Evolutionary conservation across 116 monocot species (phyloP), one percentile per base, ranked within the genome.

Genomic region (Papilionanthe hybrid): DNA sequence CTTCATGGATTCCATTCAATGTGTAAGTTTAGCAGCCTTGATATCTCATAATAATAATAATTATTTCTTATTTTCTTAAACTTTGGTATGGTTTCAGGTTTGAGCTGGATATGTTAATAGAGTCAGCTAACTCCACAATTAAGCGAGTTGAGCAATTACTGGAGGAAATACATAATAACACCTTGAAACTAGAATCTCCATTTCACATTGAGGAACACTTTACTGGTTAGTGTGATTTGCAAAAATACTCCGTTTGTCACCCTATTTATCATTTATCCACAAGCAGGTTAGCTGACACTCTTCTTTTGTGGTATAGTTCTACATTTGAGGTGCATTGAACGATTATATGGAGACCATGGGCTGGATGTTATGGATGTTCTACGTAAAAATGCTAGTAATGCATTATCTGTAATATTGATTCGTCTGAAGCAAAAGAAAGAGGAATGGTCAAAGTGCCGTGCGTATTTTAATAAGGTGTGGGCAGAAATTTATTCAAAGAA

Each of bases 21-120:
- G 10, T 65, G 7, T 65, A 65, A 65, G 65, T 65, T 65, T 65
- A 1, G 65, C 25, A 22, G 17, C 37, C 5, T 71, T 37, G 71
- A 71, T 4, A 71, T 71, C 37, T 37, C 37, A 17, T 71, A 32
- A 32, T 32, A 32, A 32, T 32, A 32, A 32, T 32, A 32, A 3
- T 41, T 71, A 37, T 71, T 29, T 44, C n/a, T 37, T 30, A 6
- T 67, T 9, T 27, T n/a, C 10, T 67, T 30, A 10, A 37, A 9
- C 18, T 15, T 71, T 71, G 10, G 32, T 65, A 65, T 85, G 56
- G 25, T 86, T 2, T 45, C 78, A 99, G 95, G 85, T 95, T 95
- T 90, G 95, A 99, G 83, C 69, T 99, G 47, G 99, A 99, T 76
- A 99, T 99, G 99, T 78, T 99, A 72, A 77, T 99, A 76, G 99